phyloP scores from a whole-genome alignment of 495 filamentous ascomycete species.

The Aspergillus diversus region DNA sequence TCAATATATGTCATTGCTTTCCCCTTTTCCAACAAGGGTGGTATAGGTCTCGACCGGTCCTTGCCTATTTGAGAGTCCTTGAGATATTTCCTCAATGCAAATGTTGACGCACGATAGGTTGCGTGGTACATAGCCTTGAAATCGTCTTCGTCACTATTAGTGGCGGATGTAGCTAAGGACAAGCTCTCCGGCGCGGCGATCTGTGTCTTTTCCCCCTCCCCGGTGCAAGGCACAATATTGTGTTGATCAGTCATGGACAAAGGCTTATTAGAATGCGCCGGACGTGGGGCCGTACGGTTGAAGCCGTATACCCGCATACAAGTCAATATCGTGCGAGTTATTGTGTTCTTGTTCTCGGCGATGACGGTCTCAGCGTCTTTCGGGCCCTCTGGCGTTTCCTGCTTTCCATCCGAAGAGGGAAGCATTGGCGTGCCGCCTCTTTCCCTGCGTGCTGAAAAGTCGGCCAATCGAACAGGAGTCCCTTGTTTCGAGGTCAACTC shows the following conservation, averaged over 20 bases:
- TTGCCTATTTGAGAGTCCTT: conserved; percentile 25
- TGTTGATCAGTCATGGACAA: conserved; percentile 15
- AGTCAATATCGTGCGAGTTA: conserved; percentile 57
- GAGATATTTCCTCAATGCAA: conserved; percentile 58
- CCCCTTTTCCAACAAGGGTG: conserved; percentile 40
- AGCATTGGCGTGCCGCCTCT: conserved; percentile 23
- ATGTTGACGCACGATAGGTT: conserved; percentile 62
- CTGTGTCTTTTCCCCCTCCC: conserved; percentile 22
- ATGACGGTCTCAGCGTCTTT: conserved; percentile 43
- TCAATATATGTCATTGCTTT: conserved; percentile 53
- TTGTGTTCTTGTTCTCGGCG: conserved; percentile 46
- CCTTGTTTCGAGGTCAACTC: conserved; percentile 18
- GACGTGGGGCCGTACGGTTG: conserved; percentile 46
- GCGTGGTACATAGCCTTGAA: conserved; percentile 70
- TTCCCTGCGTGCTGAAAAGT: conserved; percentile 25
- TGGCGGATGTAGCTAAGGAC: conserved; percentile 20
- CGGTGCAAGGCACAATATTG: conserved; percentile 21
- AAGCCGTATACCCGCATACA: conserved; percentile 68
- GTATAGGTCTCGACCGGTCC: conserved; percentile 20
- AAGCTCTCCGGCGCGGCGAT: conserved; percentile 9
- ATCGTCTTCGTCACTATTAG: conserved; percentile 55
- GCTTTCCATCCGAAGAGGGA: conserved; percentile 24
- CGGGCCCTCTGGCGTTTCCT: conserved; percentile 21
- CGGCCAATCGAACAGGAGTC: conserved; percentile 36
- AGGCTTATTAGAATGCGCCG: conserved; percentile 25